A percentile compares a stretch with the other conserved stretches of the same genome.
Conservation (phyloP, 192 early-diverging fungal genomes). For the Cetraspora pellucida region DNA sequence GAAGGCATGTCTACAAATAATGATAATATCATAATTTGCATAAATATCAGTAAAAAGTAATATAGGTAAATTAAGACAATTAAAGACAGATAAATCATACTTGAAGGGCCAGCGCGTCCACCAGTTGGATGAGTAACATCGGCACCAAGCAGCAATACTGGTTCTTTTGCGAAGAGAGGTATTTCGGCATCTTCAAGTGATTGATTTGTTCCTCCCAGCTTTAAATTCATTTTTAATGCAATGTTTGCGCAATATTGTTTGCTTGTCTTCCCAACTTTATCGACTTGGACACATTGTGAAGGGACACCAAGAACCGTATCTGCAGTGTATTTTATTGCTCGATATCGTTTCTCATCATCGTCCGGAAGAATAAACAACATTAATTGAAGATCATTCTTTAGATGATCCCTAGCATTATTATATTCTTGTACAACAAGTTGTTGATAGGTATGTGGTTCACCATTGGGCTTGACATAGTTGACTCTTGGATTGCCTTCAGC, state of each 20-base stretch:
- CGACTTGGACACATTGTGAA: slow-evolving; percentile 82
- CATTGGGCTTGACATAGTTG: slow-evolving; percentile 53
- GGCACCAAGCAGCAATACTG: slow-evolving; percentile 81
- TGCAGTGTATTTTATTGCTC: slow-evolving; percentile 75
- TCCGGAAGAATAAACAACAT: slow-evolving; percentile 82
- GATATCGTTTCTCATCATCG: slow-evolving; percentile 76
- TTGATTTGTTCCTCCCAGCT: slow-evolving; percentile 78
- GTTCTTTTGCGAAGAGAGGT: slow-evolving; percentile 59
- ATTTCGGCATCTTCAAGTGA: slow-evolving; percentile 39
- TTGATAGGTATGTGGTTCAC: slow-evolving; percentile 58
- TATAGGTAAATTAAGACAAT: slow-evolving; percentile 36
- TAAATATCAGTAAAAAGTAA: background rate
- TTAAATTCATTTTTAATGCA: slow-evolving; percentile 82
- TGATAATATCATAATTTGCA: background rate
- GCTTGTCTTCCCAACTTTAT: slow-evolving; percentile 55
- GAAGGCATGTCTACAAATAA: slow-evolving; percentile 63
- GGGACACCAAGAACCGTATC: slow-evolving; percentile 78
- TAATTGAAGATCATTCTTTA: slow-evolving; percentile 73
- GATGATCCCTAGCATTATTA: slow-evolving; percentile 65
- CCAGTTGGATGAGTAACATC: slow-evolving; percentile 79
- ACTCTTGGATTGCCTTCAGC: slow-evolving; percentile 49
- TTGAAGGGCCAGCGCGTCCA: slow-evolving; percentile 35
- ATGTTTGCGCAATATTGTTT: slow-evolving; percentile 86
- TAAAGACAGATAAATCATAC: slow-evolving; percentile 30
- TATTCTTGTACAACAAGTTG: slow-evolving; percentile 70